phyloP scores from a whole-genome alignment of 257 asterid genomes.

The Jasminum sambac region DNA sequence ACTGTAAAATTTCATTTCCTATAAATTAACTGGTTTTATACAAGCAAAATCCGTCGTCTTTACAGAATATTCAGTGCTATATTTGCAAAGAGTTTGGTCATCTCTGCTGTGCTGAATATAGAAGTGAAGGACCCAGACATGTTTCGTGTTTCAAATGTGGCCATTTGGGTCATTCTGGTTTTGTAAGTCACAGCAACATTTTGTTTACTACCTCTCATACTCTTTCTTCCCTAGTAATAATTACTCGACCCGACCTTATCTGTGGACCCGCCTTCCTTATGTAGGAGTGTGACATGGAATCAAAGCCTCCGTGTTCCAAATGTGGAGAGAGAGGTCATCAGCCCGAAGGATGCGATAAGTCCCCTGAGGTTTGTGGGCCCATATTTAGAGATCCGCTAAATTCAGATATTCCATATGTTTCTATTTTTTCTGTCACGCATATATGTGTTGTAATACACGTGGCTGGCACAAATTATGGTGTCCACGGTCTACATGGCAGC shows the following conservation, averaged over 20 bases:
- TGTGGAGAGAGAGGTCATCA: slow-evolving; percentile 25
- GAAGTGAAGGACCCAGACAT: slow-evolving; percentile 25
- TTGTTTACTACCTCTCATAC: not conserved
- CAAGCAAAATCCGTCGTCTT: slow-evolving; percentile 10
- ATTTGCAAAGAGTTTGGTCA: slow-evolving; percentile 48
- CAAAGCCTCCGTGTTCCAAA: slow-evolving; percentile 22
- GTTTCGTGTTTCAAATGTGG: slow-evolving; percentile 55
- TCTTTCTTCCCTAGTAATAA: not conserved
- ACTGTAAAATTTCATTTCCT: not conserved
- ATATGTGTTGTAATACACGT: not conserved
- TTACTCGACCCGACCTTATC: not conserved
- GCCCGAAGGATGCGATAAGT: slow-evolving; percentile 4
- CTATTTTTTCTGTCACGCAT: not conserved
- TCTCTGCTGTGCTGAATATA: slow-evolving; percentile 42
- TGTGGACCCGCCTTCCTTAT: slow-evolving; percentile 2
- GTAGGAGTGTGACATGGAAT: slow-evolving; percentile 34
- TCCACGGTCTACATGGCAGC: too few relatives aligned
- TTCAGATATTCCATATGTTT: not conserved
- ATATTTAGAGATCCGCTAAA: slow-evolving; percentile 3
- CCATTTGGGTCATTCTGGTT: slow-evolving; percentile 41
- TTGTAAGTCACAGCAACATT: slow-evolving; percentile 30
- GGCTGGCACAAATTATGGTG: too few relatives aligned
- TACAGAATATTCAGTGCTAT: slow-evolving; percentile 46
- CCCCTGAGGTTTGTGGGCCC: slow-evolving; percentile 17
- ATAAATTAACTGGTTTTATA: slow-evolving; percentile 13